phyloP scores from a whole-genome alignment of 2,329 filamentous ascomycete species.

The Verticillium alfalfae region DNA sequence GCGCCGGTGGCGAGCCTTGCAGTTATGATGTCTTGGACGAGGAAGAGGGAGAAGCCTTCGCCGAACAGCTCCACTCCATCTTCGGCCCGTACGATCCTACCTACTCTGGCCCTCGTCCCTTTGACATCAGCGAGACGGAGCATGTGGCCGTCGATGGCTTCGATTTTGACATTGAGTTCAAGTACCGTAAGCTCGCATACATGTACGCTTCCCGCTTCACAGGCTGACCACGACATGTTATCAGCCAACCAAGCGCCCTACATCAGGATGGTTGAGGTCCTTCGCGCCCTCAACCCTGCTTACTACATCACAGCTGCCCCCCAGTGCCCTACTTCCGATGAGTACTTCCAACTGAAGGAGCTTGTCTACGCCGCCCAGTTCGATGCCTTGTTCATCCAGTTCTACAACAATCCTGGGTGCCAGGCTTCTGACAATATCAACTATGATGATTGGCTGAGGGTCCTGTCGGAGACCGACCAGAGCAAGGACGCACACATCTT shows the following conservation, averaged over 20 bases:
- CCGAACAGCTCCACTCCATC: constrained; percentile 28
- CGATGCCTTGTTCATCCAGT: constrained; percentile 40
- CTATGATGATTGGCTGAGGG: constrained; percentile 33
- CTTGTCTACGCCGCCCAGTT: constrained; percentile 34
- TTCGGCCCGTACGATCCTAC: constrained; percentile 28
- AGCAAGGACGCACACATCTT: constrained; percentile 38
- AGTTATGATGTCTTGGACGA: constrained; percentile 26
- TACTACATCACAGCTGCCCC: constrained; percentile 37
- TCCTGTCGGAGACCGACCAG: constrained; percentile 22
- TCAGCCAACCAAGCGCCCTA: constrained; percentile 24
- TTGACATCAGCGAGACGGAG: constrained; percentile 21
- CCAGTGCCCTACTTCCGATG: constrained; percentile 29
- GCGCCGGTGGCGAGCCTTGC: constrained; percentile 14
- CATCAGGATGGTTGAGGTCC: constrained; percentile 28
- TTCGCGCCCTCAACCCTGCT: constrained; percentile 23
- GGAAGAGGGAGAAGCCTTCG: constrained; percentile 27
- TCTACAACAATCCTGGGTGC: constrained; percentile 41
- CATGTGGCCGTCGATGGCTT: constrained; percentile 31
- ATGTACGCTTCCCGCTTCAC: background rate
- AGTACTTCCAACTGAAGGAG: constrained; percentile 24
- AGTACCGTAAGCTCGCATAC: constrained; percentile 18
- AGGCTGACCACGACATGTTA: constrained; percentile 5
- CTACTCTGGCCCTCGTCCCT: constrained; percentile 30
- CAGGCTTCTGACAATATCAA: constrained; percentile 30
- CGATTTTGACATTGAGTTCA: constrained; percentile 34